Conservation (phyloP, 805 yeast species). For the Metschnikowia orientalis region DNA sequence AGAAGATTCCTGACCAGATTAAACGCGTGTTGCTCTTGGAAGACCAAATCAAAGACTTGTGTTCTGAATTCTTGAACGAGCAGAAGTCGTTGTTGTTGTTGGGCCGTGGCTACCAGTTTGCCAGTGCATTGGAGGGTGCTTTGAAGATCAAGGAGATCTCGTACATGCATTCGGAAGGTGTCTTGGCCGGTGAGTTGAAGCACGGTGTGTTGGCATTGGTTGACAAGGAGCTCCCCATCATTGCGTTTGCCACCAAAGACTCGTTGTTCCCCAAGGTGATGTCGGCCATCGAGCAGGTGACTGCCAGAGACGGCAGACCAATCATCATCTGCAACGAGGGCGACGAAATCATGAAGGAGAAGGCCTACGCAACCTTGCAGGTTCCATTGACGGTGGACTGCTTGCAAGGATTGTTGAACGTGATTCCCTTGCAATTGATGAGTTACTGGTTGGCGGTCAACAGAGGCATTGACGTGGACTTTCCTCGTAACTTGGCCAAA, state of each 20-base stretch:
- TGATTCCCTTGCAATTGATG: conserved; percentile 91
- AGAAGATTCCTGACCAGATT: conserved; percentile 81
- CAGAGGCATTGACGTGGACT: conserved; percentile 95
- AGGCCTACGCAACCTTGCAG: conserved; percentile 67
- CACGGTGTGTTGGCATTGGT: conserved; percentile 98
- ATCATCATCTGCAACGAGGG: conserved; percentile 85
- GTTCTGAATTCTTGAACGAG: conserved; percentile 65
- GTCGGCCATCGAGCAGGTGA: conserved; percentile 94
- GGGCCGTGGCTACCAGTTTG: conserved; percentile 97
- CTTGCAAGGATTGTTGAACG: conserved; percentile 92
- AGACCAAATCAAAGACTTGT: conserved; percentile 67
- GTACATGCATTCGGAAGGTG: conserved; percentile 99
- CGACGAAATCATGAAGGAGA: conserved; percentile 58
- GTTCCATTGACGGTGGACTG: conserved; percentile 97
- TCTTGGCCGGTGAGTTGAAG: conserved; percentile 96
- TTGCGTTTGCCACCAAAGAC: conserved; percentile 95
- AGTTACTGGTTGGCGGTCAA: conserved; percentile 95
- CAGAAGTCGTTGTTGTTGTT: conserved; percentile 85
- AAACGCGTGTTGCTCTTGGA: conserved; percentile 70
- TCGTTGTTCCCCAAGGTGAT: conserved; percentile 93
- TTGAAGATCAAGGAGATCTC: conserved; percentile 96
- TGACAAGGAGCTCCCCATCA: conserved; percentile 88
- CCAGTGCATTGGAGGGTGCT: conserved; percentile 98
- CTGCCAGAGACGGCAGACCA: conserved; percentile 96
- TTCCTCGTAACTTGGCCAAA: conserved; percentile 98